phyloP scores from a whole-genome alignment of 768 basidiomycete species.

The Psilocybe cubensis region DNA sequence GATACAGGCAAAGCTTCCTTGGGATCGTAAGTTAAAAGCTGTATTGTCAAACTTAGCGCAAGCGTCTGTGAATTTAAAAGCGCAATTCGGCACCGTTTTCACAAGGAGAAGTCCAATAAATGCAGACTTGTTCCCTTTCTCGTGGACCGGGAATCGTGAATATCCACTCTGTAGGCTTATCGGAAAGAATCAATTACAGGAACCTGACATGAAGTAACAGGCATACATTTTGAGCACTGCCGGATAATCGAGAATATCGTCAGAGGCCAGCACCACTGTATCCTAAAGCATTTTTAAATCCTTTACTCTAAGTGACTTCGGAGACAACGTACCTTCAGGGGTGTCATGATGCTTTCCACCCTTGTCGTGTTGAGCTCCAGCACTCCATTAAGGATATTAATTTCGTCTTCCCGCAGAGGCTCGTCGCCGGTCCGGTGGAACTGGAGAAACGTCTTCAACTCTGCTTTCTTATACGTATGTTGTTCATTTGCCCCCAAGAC shows the following conservation, averaged over 20 bases:
- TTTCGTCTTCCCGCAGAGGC: conserved; percentile 80
- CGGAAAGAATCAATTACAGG: too few relatives aligned
- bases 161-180: conserved; percentile 74
- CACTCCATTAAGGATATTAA: conserved; percentile 79
- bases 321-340: conserved; percentile 54
- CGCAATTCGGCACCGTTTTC: conserved; percentile 68
- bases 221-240: conserved; percentile 76
- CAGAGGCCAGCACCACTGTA: conserved; percentile 76
- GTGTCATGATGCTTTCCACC: conserved; percentile 82
- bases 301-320: conserved; percentile 14
- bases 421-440: conserved; percentile 82
- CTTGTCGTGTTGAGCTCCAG: conserved; percentile 76
- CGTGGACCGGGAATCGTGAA: conserved; percentile 90
- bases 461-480: conserved; percentile 82
- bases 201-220: too few relatives aligned
- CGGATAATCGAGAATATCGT: conserved; percentile 77
- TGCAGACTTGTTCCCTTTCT: conserved; percentile 66
- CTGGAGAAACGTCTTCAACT: conserved; percentile 76
- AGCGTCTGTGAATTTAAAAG: conserved; percentile 81
- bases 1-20: conserved; percentile 72
- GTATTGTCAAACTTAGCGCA: conserved; percentile 12
- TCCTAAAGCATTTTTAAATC: conserved; percentile 51
- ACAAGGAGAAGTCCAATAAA: conserved; percentile 85
- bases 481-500: conserved; percentile 76
- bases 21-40: conserved; percentile 92